phyloP scores from a whole-genome alignment of 2,329 filamentous ascomycete genomes.

The Tetracladium maxilliforme region DNA sequence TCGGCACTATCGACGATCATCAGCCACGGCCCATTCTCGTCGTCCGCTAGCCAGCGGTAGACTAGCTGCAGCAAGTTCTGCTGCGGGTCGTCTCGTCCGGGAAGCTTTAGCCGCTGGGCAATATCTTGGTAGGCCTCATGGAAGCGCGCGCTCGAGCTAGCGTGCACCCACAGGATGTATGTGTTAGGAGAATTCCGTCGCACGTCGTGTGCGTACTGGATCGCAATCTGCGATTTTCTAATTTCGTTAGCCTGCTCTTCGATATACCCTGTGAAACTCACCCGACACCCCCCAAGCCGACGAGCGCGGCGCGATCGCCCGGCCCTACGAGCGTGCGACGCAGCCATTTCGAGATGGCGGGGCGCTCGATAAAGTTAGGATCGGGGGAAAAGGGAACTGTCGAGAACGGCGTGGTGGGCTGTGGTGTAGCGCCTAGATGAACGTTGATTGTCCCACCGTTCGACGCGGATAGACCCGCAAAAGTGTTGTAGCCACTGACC shows the following conservation, averaged over 20 bases:
- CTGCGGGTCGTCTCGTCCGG: slow-evolving; percentile 15
- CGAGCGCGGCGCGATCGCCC: slow-evolving; percentile 8
- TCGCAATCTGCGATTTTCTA: slow-evolving; percentile 8
- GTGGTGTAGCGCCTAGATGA: too few relatives aligned
- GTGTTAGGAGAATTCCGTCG: slow-evolving; percentile 2
- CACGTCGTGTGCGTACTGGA: slow-evolving; percentile 7
- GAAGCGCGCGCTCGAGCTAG: slow-evolving; percentile 9
- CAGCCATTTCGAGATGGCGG: slow-evolving; percentile 3
- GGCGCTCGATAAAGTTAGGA: slow-evolving; percentile 10
- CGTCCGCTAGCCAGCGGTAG: slow-evolving; percentile 14
- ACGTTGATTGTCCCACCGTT: too few relatives aligned
- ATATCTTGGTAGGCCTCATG: slow-evolving; percentile 19
- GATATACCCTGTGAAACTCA: too few relatives aligned
- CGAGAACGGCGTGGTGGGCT: slow-evolving; percentile 2
- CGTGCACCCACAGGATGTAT: slow-evolving; percentile 8
- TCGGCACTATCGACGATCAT: slow-evolving; percentile 27
- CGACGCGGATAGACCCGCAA: too few relatives aligned
- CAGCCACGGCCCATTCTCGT: slow-evolving; percentile 16
- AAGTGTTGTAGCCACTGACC: too few relatives aligned
- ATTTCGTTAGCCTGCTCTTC: too few relatives aligned
- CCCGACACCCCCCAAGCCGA: slow-evolving; percentile 12
- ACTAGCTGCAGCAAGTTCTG: slow-evolving; percentile 20
- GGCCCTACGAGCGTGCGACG: slow-evolving; percentile 5
- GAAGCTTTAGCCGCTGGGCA: slow-evolving; percentile 12
- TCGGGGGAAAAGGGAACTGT: slow-evolving; percentile 10